These are phyloP conservation scores for Eragrostis curvula DNA, from an alignment of 176 grass and related monocot genomes.

Conservation along the genomic window DNA sequence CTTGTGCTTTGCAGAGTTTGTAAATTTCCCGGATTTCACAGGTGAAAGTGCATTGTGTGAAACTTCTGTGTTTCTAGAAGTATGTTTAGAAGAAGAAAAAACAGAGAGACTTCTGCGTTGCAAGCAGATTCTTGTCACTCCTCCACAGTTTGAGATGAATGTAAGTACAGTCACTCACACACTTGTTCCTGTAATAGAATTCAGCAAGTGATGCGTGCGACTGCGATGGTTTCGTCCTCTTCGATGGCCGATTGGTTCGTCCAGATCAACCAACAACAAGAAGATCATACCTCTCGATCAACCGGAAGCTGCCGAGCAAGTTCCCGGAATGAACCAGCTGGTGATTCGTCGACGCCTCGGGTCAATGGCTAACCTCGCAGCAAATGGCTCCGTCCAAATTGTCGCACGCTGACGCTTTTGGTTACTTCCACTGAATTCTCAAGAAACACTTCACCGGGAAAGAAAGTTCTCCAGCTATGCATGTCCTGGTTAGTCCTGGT, in stretches of 20 bases:
- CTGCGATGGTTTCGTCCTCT: not conserved
- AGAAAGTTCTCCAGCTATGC: not conserved
- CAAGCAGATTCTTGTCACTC: too few relatives aligned
- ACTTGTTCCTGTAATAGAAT: too few relatives aligned
- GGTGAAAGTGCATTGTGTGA: too few relatives aligned
- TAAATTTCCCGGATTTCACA: too few relatives aligned
- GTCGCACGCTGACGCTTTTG: not conserved
- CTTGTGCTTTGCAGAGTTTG: too few relatives aligned
- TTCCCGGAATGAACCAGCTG: not conserved
- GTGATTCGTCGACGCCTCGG: not conserved
- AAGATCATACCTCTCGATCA: not conserved
- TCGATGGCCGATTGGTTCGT: not conserved
- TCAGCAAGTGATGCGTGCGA: not conserved
- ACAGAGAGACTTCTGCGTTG: too few relatives aligned
- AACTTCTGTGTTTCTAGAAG: too few relatives aligned
- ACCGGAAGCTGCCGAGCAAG: constrained; percentile 40
- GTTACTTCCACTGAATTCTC: not conserved
- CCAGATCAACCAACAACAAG: not conserved
- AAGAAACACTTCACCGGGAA: not conserved
- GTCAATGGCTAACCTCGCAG: not conserved
- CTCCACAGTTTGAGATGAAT: too few relatives aligned
- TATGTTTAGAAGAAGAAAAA: too few relatives aligned
- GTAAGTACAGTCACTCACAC: too few relatives aligned
- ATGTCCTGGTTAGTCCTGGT: too few relatives aligned
- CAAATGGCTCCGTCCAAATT: not conserved